Evolutionary conservation across 306 rosid species (phyloP).

Genomic region (Rosa lucieae): DNA sequence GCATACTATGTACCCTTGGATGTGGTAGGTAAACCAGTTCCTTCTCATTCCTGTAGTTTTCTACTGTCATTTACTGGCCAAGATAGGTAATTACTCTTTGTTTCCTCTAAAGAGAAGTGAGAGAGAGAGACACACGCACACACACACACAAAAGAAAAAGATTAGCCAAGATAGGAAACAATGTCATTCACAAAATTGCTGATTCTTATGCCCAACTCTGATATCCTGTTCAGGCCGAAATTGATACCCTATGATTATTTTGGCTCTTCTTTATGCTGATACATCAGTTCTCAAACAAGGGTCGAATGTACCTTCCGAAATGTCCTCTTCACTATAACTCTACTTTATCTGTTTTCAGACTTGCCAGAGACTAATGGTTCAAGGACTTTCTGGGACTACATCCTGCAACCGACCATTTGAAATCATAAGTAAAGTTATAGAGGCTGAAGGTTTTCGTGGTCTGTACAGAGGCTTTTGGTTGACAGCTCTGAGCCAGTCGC

Average conservation of each 20-base stretch:
- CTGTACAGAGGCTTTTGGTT: conserved; percentile 81
- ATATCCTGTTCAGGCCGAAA: not conserved
- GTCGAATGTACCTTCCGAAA: not conserved
- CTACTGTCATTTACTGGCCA: not conserved
- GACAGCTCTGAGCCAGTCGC: conserved; percentile 68
- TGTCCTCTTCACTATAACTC: not conserved
- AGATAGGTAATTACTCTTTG: not conserved
- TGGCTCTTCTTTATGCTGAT: not conserved
- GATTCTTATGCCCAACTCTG: not conserved
- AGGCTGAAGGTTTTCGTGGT: conserved; percentile 79
- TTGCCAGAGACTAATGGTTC: conserved; percentile 89
- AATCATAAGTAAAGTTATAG: conserved; percentile 48
- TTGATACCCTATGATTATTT: not conserved
- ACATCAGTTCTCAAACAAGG: not conserved
- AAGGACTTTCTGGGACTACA: conserved; percentile 80
- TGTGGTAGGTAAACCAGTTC: conserved; percentile 51
- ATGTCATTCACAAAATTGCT: not conserved
- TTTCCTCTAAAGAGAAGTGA: no score
- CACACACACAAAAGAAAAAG: no score
- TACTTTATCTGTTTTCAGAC: conserved; percentile 31
- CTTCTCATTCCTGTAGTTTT: not conserved
- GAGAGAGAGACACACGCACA: no score
- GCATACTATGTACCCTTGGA: conserved; percentile 82
- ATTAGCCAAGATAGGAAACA: not conserved
- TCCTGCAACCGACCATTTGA: conserved; percentile 61